These are phyloP conservation scores for Phialophora expanda DNA, from an alignment of 2,329 filamentous ascomycete species.

Conservation along the genomic window DNA sequence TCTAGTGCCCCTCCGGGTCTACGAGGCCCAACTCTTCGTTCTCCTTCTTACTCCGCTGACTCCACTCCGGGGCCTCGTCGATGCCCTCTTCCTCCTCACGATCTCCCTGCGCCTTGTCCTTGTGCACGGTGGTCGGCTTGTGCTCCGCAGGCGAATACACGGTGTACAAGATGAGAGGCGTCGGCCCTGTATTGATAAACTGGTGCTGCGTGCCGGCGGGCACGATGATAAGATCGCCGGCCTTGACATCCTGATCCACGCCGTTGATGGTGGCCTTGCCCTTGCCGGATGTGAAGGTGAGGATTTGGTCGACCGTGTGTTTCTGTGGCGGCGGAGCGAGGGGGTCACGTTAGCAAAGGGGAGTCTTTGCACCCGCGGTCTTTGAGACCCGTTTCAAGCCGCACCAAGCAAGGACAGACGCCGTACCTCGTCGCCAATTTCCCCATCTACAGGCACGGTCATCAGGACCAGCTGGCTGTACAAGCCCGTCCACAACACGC, in stretches of 20 bases:
- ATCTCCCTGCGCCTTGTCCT: constrained; percentile 68
- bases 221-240: constrained; percentile 65
- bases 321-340: constrained; percentile 13
- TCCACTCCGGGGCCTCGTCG: constrained; percentile 67
- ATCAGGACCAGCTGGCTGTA: constrained; percentile 69
- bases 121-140: constrained; percentile 63
- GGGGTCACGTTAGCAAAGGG: not conserved
- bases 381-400: not conserved
- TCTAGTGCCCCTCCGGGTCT: constrained; percentile 43
- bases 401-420: not conserved
- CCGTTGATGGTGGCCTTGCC: constrained; percentile 65
- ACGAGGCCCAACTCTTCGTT: constrained; percentile 64
- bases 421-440: constrained; percentile 68
- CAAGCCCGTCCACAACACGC: constrained; percentile 66
- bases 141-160: constrained; percentile 69
- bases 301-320: constrained; percentile 68
- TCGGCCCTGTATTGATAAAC: constrained; percentile 66
- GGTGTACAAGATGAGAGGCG: constrained; percentile 66
- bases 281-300: constrained; percentile 66
- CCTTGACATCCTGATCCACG: constrained; percentile 61
- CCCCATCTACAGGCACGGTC: constrained; percentile 67
- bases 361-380: not conserved
- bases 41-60: constrained; percentile 59
- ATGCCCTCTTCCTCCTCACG: constrained; percentile 65
- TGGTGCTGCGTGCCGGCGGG: constrained; percentile 70